Conservation (phyloP, 192 early-diverging fungal species). For the Coemansia interrupta region DNA sequence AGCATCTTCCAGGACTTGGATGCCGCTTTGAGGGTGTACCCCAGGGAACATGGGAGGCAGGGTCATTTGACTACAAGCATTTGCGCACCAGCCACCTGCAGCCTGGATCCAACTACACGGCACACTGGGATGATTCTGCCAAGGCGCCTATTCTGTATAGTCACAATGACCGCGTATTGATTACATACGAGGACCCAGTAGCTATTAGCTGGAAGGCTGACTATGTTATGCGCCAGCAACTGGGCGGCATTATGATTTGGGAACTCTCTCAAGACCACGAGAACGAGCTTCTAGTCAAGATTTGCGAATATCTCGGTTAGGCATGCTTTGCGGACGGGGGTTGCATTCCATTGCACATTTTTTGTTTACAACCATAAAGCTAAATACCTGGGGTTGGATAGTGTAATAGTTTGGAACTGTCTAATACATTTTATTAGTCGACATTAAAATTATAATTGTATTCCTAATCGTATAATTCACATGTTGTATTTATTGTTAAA, state of each 20-base stretch:
- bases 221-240: slow-evolving; percentile 55
- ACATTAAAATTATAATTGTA: no score
- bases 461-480: no score
- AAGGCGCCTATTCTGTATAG: slow-evolving; percentile 84
- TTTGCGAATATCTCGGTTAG: slow-evolving; percentile 49
- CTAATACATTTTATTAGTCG: no score
- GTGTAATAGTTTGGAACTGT: no score
- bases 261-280: slow-evolving; percentile 59
- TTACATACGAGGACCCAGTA: slow-evolving; percentile 77
- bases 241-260: slow-evolving; percentile 82
- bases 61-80: slow-evolving; percentile 85
- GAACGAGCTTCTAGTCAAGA: slow-evolving; percentile 44
- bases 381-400: no score
- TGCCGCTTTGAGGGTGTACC: slow-evolving; percentile 67
- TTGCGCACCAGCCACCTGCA: slow-evolving; percentile 49
- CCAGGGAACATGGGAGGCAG: slow-evolving; percentile 83
- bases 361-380: no score
- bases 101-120: slow-evolving; percentile 58
- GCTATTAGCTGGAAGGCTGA: slow-evolving; percentile 64
- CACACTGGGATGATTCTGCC: slow-evolving; percentile 73
- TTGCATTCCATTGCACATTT: no score
- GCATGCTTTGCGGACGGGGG: no score
- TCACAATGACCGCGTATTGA: slow-evolving; percentile 60
- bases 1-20: slow-evolving; percentile 54
- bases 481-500: no score